Evolutionary conservation across 2,329 filamentous ascomycete species (phyloP).

Genomic region (Knufia petricola): DNA sequence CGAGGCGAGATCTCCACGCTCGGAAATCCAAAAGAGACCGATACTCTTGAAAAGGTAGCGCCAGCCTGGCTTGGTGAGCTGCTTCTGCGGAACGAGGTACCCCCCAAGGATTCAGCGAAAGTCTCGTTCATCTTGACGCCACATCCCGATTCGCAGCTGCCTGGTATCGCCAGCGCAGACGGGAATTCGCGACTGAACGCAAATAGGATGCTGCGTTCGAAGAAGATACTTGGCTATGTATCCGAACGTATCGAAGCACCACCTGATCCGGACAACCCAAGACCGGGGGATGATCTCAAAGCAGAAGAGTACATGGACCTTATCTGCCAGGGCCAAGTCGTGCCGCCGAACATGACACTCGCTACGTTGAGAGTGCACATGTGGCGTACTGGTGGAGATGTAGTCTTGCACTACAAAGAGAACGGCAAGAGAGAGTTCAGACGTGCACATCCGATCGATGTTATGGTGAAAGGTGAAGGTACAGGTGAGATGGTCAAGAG

Average conservation of each 20-base stretch:
- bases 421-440: constrained; percentile 63
- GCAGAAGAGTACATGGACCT: constrained; percentile 92
- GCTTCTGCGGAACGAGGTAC: constrained; percentile 69
- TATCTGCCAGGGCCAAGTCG: constrained; percentile 67
- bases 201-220: constrained; percentile 89
- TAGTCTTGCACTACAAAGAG: constrained; percentile 79
- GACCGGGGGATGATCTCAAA: constrained; percentile 6
- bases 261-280: background rate
- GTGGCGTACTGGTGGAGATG: constrained; percentile 92
- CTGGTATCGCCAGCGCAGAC: constrained; percentile 63
- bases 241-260: constrained; percentile 78
- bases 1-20: constrained; percentile 75
- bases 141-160: constrained; percentile 66
- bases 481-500: constrained; percentile 4
- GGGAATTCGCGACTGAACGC: constrained; percentile 86
- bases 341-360: constrained; percentile 81
- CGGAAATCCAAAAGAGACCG: constrained; percentile 55
- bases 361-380: constrained; percentile 83
- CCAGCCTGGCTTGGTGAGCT: constrained; percentile 91
- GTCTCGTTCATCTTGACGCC: constrained; percentile 70
- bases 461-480: constrained; percentile 8
- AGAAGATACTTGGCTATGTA: constrained; percentile 87
- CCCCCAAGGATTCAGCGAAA: constrained; percentile 85
- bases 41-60: constrained; percentile 73
- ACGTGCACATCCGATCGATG: constrained; percentile 20